phyloP scores from a whole-genome alignment of 768 basidiomycete species.

The Boletus insuetus region DNA sequence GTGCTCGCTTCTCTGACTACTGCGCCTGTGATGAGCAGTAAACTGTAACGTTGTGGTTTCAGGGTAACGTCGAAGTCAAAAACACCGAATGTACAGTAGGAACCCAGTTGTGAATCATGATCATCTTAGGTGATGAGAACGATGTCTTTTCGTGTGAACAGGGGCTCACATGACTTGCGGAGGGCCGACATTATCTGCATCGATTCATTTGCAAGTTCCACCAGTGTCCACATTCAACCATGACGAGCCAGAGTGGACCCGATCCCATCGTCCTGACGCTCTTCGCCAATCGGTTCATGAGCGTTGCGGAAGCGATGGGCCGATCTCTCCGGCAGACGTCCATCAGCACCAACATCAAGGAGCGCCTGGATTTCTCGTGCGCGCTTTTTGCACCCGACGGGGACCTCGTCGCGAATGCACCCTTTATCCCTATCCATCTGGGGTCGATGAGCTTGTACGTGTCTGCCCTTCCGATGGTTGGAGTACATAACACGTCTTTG shows the following conservation, averaged over 20 bases:
- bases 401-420: slow-evolving; percentile 91
- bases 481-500: too few species aligned
- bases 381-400: slow-evolving; percentile 95
- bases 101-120: too few species aligned
- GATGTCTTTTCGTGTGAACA: too few species aligned
- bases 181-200: background rate
- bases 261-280: slow-evolving; percentile 89
- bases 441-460: slow-evolving; percentile 90
- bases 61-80: too few species aligned
- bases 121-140: too few species aligned
- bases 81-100: too few species aligned
- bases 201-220: too few species aligned
- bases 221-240: background rate
- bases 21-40: too few species aligned
- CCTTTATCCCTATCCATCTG: slow-evolving; percentile 84
- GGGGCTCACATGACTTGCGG: background rate
- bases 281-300: slow-evolving; percentile 97
- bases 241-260: slow-evolving; percentile 40
- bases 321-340: slow-evolving; percentile 86
- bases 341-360: slow-evolving; percentile 93
- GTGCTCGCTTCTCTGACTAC: slow-evolving; percentile 21
- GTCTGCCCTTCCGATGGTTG: too few species aligned
- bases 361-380: slow-evolving; percentile 92
- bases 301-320: slow-evolving; percentile 95
- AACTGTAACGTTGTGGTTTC: background rate